Conservation (phyloP, 441 rosid genomes). For the Metrosideros polymorpha region DNA sequence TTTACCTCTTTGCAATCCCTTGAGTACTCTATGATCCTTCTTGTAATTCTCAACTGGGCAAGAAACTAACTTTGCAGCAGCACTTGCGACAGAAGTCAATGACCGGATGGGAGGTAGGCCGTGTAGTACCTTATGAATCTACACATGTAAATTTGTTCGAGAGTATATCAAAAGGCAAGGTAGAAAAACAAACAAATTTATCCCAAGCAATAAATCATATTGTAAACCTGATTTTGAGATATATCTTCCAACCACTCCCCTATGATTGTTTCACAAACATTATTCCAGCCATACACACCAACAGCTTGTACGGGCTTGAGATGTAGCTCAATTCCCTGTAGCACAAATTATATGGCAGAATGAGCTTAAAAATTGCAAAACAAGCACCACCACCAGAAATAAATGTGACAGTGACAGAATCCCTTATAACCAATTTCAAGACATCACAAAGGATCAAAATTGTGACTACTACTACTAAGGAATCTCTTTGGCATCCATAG, state of each 20-base stretch:
- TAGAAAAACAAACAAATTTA: constrained; percentile 3
- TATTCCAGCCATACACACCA: constrained; percentile 92
- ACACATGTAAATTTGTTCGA: background rate
- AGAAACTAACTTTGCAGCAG: constrained; percentile 82
- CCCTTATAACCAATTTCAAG: background rate
- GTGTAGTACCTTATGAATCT: constrained; percentile 71
- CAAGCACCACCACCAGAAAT: background rate
- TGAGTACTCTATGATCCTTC: constrained; percentile 79
- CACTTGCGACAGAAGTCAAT: constrained; percentile 68
- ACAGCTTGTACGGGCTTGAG: constrained; percentile 91
- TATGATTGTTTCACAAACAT: constrained; percentile 77
- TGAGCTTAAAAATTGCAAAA: background rate
- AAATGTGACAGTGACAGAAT: background rate
- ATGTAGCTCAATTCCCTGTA: constrained; percentile 90
- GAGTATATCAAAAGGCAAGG: background rate
- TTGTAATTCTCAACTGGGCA: constrained; percentile 86
- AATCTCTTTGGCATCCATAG: background rate
- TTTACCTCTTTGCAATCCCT: constrained; percentile 97
- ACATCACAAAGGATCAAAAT: background rate
- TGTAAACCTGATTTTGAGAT: constrained; percentile 92
- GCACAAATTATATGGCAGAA: constrained; percentile 15
- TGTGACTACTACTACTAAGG: background rate
- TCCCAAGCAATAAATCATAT: background rate
- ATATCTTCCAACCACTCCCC: constrained; percentile 99
- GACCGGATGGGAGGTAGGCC: constrained; percentile 87